phyloP scores from a whole-genome alignment of 2,329 filamentous ascomycete genomes.

The Aspergillus sp. region DNA sequence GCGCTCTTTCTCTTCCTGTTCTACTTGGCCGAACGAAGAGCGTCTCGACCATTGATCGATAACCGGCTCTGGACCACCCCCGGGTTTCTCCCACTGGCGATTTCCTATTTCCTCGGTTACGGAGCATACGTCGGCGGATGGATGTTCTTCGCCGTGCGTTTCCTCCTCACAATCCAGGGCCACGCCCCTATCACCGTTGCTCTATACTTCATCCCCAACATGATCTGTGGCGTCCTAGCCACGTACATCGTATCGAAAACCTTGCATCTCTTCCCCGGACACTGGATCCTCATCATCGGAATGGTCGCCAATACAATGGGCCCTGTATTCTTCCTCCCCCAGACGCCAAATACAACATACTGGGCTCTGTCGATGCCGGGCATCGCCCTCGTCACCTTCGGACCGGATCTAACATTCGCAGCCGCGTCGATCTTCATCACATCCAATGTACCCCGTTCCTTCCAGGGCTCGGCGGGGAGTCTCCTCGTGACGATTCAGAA shows the following conservation, averaged over 20 bases:
- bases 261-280: conserved; percentile 4
- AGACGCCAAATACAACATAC: conserved; percentile 23
- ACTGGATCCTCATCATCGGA: conserved; percentile 2
- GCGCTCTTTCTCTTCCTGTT: conserved; percentile 45
- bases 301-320: conserved; percentile 1
- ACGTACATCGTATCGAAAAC: conserved; percentile 2
- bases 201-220: conserved; percentile 31
- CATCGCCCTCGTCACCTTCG: conserved; percentile 44
- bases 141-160: conserved; percentile 37
- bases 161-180: conserved; percentile 35
- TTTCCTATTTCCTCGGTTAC: conserved; percentile 42
- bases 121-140: conserved; percentile 42
- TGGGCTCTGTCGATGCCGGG: conserved; percentile 46
- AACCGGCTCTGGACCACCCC: conserved; percentile 41
- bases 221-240: conserved; percentile 2
- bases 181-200: conserved; percentile 39
- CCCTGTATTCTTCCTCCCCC: background rate
- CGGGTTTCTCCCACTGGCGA: conserved; percentile 37
- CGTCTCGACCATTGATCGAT: conserved; percentile 45
- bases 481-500: conserved; percentile 47
- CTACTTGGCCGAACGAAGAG: conserved; percentile 46
- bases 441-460: conserved; percentile 41
- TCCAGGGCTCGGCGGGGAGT: conserved; percentile 46
- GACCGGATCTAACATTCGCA: conserved; percentile 47
- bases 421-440: conserved; percentile 48